Evolutionary conservation across 2,329 filamentous ascomycete genomes (phyloP), one percentile per base, ranked within the genome.

Genomic region (Didymella arachidicola): DNA sequence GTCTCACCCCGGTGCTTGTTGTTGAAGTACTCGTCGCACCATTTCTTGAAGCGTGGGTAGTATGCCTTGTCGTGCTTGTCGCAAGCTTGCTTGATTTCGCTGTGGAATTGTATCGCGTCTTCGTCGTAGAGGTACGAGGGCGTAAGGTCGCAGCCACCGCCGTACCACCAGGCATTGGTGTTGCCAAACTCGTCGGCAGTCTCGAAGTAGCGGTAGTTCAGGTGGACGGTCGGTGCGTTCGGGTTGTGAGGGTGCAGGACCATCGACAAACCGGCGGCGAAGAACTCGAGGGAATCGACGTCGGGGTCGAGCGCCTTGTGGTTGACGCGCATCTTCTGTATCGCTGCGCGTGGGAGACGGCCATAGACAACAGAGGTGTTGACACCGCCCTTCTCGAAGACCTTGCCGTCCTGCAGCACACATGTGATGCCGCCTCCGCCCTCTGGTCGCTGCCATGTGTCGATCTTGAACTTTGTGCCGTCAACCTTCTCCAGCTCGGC

Each of bases 151-250:
- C 92, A 93, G 56, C 95, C 95, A 49, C 95, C 95, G 64, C 95
- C 95, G 72, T 97, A 99, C 95, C 95, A 99, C 94, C 95, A 99
- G 7, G 93, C 90, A 64, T 94, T 92, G 51, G 84, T 89, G 65
- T 84, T 90, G 42, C 91, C 92, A 69, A 94, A 89, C 8, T 90
- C 86, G 70, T 94, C 90, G 60, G 91, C 90, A 1, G 95, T 99
- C 82, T 99, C 95, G 74, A 99, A 99, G 80, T 99, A 99, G 57
- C 95, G 88, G 83, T 98, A 98, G 82, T 99, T 99, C 68, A 99
- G 84, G 78, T 99, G 95, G 18, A 99, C 95, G 0, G 95, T 99
- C 0, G 95, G 95, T 7, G 94, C 94, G 89, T 97, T 96, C 46
- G 95, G 95, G 79, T 99, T 99, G 70, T 87, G 85, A 2, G 95